A percentile compares a stretch with the other conserved stretches of the same genome.
Conservation (phyloP, 768 basidiomycete species). For the Pleurotus ostreatus region DNA sequence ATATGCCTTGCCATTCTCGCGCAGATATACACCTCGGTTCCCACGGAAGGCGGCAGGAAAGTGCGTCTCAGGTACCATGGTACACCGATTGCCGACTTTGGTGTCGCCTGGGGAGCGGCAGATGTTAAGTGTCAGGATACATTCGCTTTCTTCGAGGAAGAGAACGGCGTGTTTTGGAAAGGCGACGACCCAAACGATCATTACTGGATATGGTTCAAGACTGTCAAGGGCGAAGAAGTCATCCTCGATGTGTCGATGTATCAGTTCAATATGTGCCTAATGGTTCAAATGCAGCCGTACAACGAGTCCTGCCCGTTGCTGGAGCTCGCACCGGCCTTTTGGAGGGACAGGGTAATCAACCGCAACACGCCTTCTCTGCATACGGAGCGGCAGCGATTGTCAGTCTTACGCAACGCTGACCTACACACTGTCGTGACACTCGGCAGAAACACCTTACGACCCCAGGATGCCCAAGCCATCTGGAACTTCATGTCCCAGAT, state of each 20-base stretch:
- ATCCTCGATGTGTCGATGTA: slow-evolving; percentile 38
- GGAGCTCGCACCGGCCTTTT: slow-evolving; percentile 19
- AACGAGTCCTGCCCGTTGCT: neutral
- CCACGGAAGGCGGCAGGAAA: slow-evolving; percentile 13
- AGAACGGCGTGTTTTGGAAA: slow-evolving; percentile 18
- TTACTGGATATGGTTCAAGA: slow-evolving; percentile 49
- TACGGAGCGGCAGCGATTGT: slow-evolving; percentile 17
- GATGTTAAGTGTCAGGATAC: slow-evolving; percentile 30
- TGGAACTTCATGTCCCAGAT: slow-evolving; percentile 26
- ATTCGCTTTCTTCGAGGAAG: slow-evolving; percentile 28
- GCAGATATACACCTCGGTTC: slow-evolving; percentile 32
- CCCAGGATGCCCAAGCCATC: slow-evolving; percentile 13
- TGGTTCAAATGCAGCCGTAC: slow-evolving; percentile 16
- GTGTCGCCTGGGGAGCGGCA: slow-evolving; percentile 32
- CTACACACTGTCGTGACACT: slow-evolving; percentile 16
- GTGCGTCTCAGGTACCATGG: slow-evolving; percentile 31
- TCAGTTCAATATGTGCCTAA: slow-evolving; percentile 35
- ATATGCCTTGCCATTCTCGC: slow-evolving; percentile 29
- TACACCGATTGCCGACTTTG: slow-evolving; percentile 42
- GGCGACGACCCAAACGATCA: slow-evolving; percentile 42
- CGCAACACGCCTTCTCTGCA: slow-evolving; percentile 12
- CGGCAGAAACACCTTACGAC: slow-evolving; percentile 6
- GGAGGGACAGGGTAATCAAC: slow-evolving; percentile 15
- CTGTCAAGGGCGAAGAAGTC: slow-evolving; percentile 34
- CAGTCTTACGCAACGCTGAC: slow-evolving; percentile 24